Conservation (phyloP, 2,329 filamentous ascomycete genomes). For the Paraphoma sp. region DNA sequence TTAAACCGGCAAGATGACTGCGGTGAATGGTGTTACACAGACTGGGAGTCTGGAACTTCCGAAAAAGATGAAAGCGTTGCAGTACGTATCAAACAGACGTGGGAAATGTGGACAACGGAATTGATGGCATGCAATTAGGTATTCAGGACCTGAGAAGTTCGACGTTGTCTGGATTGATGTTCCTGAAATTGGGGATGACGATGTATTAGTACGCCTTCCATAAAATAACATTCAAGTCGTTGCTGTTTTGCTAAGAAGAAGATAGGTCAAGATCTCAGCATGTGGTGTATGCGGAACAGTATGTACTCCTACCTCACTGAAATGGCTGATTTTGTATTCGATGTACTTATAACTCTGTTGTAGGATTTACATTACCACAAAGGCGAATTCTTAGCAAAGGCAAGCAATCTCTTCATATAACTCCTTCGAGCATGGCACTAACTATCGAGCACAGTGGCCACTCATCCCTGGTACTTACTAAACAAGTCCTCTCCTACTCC, state of each 20-base stretch:
- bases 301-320: background rate
- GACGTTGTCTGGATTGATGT: constrained; percentile 25
- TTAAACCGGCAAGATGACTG: no score
- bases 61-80: constrained; percentile 29
- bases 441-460: constrained; percentile 21
- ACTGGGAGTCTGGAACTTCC: constrained; percentile 8
- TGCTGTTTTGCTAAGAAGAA: background rate
- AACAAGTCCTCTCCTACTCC: background rate
- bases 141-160: constrained; percentile 26
- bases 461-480: constrained; percentile 27
- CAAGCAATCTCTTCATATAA: background rate
- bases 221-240: background rate
- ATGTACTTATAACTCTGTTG: background rate
- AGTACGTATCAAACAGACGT: constrained; percentile 12
- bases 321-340: background rate
- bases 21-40: no score
- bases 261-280: constrained; percentile 29
- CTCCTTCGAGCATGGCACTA: background rate
- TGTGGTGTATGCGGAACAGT: constrained; percentile 35
- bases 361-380: constrained; percentile 36
- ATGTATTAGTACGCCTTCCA: constrained; percentile 22
- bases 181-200: constrained; percentile 24
- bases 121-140: constrained; percentile 14
- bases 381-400: constrained; percentile 32
- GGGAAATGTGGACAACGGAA: background rate